Conservation (phyloP, 2,329 filamentous ascomycete genomes). For the Sarocladium brachiariae region DNA sequence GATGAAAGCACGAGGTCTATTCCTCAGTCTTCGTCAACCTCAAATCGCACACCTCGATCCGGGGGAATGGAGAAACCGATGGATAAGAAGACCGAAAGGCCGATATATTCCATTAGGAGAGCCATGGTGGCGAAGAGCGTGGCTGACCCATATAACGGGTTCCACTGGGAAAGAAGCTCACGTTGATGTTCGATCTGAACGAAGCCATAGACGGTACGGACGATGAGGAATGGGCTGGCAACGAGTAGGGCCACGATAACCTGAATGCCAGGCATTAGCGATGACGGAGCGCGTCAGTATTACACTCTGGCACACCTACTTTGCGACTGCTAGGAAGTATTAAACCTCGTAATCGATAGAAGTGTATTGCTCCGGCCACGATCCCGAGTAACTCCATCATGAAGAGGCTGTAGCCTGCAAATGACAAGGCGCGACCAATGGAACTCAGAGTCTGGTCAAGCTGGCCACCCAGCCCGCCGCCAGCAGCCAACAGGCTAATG, state of each 20-base stretch:
- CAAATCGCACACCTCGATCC: too few relatives aligned
- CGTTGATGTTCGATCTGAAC: background rate
- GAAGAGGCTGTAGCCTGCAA: conserved; percentile 2
- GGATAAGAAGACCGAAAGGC: background rate
- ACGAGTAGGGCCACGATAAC: conserved; percentile 6
- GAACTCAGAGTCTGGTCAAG: background rate
- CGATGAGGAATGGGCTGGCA: background rate
- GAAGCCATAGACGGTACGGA: background rate
- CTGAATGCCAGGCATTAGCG: background rate
- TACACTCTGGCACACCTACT: background rate
- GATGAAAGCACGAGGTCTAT: too few relatives aligned
- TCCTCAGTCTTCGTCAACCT: too few relatives aligned
- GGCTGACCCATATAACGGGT: conserved; percentile 6
- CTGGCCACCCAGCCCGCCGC: background rate
- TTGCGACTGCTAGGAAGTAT: background rate
- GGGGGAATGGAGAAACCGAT: background rate
- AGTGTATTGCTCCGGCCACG: background rate
- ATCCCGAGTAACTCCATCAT: background rate
- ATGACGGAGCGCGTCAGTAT: too few relatives aligned
- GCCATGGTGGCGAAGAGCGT: conserved; percentile 1
- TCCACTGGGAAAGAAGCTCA: background rate
- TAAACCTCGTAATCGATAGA: background rate
- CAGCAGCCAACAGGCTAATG: background rate
- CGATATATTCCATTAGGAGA: conserved; percentile 9
- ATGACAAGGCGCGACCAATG: background rate